Evolutionary conservation across 1,284 basidiomycete genomes (phyloP), one percentile per base, ranked within the genome.

Genomic region (Porodaedalea pini): DNA sequence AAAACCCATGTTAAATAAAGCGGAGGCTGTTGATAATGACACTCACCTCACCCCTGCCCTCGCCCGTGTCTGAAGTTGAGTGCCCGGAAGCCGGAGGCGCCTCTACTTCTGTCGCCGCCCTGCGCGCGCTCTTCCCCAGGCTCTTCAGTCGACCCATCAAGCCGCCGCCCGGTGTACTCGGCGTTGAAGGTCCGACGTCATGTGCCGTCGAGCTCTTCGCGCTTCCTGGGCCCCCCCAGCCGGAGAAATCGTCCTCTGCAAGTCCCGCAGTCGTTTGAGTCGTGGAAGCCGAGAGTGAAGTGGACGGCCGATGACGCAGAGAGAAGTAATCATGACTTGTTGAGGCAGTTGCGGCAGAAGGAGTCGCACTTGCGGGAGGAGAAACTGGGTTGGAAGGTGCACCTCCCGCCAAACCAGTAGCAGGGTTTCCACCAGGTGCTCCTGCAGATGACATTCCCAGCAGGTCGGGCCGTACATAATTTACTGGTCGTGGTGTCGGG

Each of bases 71-170:
- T 41, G 63, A 64, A 31, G 59, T 59, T 21, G 62, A 58, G 25
- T 55, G 56, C 51, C 71, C 70, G 3, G 64, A 64, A 2, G 71
- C 64, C 41, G 70, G 69, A 1, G 68, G 62, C 2, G 68, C 65
- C 4, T 72, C 69, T n/a, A 64, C 56, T 51, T 74, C 74, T 34
- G 69, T 70, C 11, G 70, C 64, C 57, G 80, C 77, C 67, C 81
- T 81, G 63, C 76, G 79, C 15, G 71, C 64, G 56, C 75, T 78
- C 67, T 83, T 86, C 6, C 88, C 90, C 58, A 93, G 82, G 58
- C 74, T 86, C 71, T 86, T 91, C 62, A 94, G 72, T 57, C 86
- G 79, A 2, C 90, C 88, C 81, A 93, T 93, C 49, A 92, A 73
- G 2, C 85, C 81, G 36, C 82, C 74, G 15, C 72, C 73, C 15